Evolutionary conservation across 495 filamentous ascomycete species (phyloP).

Genomic region (Podospora didyma): DNA sequence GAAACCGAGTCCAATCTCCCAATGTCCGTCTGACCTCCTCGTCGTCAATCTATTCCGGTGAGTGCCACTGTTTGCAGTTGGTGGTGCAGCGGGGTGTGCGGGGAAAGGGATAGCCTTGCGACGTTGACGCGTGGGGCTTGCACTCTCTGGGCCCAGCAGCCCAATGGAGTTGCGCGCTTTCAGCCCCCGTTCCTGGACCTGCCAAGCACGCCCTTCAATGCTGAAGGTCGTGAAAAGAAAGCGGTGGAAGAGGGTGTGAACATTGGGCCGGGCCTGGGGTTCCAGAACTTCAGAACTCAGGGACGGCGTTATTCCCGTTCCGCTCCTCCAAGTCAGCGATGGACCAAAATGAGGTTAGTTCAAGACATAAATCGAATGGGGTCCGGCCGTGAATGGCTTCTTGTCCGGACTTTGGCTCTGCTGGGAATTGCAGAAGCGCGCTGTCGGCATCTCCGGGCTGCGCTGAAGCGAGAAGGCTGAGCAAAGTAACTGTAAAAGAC

Average conservation of each 20-base stretch:
- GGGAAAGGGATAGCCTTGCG: slow-evolving; percentile 23
- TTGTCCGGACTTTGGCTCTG: not conserved
- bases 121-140: not conserved
- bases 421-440: not conserved
- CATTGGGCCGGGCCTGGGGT: not conserved
- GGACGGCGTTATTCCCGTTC: slow-evolving; percentile 17
- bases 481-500: not conserved
- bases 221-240: not conserved
- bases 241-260: too few species aligned
- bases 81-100: slow-evolving; percentile 6
- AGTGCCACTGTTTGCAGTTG: not conserved
- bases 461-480: not conserved
- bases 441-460: not conserved
- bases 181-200: not conserved
- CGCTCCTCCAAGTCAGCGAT: slow-evolving; percentile 19
- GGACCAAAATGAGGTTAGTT: not conserved
- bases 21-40: slow-evolving; percentile 4
- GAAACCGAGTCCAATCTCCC: slow-evolving; percentile 11
- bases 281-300: not conserved
- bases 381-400: not conserved
- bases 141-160: not conserved
- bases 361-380: not conserved
- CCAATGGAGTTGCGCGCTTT: slow-evolving; percentile 1
- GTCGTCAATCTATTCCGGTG: slow-evolving; percentile 9
- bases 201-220: not conserved